Percentiles rank a stretch among this genome's conserved stretches.
Evolutionary conservation across 73 alveolate species (phyloP).

Genomic region (Paramecium pentaurelia): DNA sequence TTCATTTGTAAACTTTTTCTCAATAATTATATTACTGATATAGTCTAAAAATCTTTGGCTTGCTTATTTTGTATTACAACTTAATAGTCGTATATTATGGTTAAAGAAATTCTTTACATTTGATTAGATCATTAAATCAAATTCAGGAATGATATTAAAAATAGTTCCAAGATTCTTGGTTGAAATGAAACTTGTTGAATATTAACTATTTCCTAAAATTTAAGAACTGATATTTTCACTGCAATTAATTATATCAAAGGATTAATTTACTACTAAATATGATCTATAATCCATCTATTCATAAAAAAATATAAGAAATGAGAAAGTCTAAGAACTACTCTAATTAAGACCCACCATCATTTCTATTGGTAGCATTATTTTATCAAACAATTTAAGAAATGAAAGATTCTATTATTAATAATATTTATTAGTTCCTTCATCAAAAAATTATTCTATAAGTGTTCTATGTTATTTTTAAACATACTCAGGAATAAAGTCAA

Average conservation of each 20-base stretch:
- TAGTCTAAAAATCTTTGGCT: neutral
- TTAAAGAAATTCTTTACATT: neutral
- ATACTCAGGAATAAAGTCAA: neutral
- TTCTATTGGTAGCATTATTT: neutral
- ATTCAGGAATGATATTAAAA: neutral
- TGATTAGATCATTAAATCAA: neutral
- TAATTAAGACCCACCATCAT: slow-evolving; percentile 25
- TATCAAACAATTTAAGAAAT: neutral
- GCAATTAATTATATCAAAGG: neutral
- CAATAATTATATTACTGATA: neutral
- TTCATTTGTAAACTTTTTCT: neutral
- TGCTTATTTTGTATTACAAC: neutral
- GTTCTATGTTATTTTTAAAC: neutral
- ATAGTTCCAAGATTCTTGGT: neutral
- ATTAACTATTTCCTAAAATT: neutral
- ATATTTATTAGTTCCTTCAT: slow-evolving; percentile 14
- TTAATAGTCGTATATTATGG: neutral
- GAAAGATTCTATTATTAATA: neutral
- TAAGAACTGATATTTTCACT: neutral
- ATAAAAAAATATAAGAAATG: neutral
- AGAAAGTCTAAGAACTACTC: neutral
- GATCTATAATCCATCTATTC: neutral
- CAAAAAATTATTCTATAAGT: neutral
- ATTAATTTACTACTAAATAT: neutral
- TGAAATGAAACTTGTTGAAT: neutral